Evolutionary conservation across 2,329 filamentous ascomycete genomes (phyloP), one percentile per base, ranked within the genome.

Genomic region (Hypoxylon sp.): DNA sequence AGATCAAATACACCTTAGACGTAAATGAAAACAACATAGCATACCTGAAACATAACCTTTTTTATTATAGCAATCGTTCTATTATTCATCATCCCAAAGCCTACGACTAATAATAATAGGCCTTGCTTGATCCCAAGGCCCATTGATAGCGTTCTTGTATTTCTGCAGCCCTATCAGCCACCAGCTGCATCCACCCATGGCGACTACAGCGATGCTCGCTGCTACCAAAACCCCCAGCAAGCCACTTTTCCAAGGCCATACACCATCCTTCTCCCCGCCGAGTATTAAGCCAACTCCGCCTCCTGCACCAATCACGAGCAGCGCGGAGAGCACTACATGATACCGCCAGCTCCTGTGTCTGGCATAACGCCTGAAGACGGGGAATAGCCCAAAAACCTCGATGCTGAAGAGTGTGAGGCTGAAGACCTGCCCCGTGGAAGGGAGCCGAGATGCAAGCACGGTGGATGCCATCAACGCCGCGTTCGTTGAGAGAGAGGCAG

Each of bases 81-180:
- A 25, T 53, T 51, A 72, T 53, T 72, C 71, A 37, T 78, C 75
- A 40, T 78, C 73, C 80, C 80, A 83, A 44, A 79, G 74, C 57
- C 79, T 76, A 51, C 84, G 77, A 64, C 87, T 86, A 66, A 91
- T 84, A 57, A 94, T 92, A 47, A 94, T 83, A 7, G 94, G 94
- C 67, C 92, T 81, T 5, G 94, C 94, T 13, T 93, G 92, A 74
- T 99, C 94, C 94, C 94, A 99, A 1, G 94, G 94, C 31, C 94
- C 94, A 67, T 92, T 90, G 61, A 99, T 97, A 73, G 97, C 94
- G 70, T 97, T 97, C 78, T 99, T 99, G 74, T 97, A 99, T 75
- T 96, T 93, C 73, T 99, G 94, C 71, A 99, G 72, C 6, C 91
- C 90, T 66, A 99, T 97, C 57, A 99, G 75, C 92, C 94, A 97